Evolutionary conservation across 2,329 filamentous ascomycete species (phyloP), one percentile per base, ranked within the genome.

Genomic region (Pseudogymnoascus sp.): DNA sequence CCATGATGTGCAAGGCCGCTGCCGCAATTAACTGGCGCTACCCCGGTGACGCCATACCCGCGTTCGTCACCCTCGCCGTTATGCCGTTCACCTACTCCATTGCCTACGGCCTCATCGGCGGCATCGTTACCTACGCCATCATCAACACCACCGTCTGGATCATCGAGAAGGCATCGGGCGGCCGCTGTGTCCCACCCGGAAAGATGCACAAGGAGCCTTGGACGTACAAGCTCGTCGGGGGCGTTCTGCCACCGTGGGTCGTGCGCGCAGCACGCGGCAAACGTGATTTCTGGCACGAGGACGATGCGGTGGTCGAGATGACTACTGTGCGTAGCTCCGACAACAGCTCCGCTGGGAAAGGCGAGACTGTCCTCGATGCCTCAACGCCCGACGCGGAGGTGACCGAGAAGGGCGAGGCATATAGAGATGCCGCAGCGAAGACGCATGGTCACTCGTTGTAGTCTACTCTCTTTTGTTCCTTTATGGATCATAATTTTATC

Each of bases 61-160:
- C 91, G 2, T 96, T 96, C 77, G 78, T 96, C 37, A 92, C 89
- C 60, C 88, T 96, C 66, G 85, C 87, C 63, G 77, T 93, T 65
- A 96, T 96, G 91, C 91, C 91, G 0, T 95, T 96, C 76, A 92
- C 89, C 1, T 96, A 95, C 79, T 90, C 87, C 41, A 95, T 96
- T 70, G 90, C 91, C 11, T 90, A 96, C 71, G 91, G 91, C 58
- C 80, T 96, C 14, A 96, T 96, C 68, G 61, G 84, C 1, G 90
- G 91, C 61, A 88, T 96, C 69, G 80, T 88, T 70, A 85, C 85
- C 40, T 96, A 96, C 75, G 87, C 88, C 49, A 72, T 89, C 66
- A 82, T 96, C 75, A 96, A 96, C 76, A 83, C 80, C 0, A 71
- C 81, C 11, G 86, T 90, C 11, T 93, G 84, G 83, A 63, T 89